Base-by-base conservation (phyloP, 1,139 yeast species). In the Saccharomyces hybrid region DNA sequence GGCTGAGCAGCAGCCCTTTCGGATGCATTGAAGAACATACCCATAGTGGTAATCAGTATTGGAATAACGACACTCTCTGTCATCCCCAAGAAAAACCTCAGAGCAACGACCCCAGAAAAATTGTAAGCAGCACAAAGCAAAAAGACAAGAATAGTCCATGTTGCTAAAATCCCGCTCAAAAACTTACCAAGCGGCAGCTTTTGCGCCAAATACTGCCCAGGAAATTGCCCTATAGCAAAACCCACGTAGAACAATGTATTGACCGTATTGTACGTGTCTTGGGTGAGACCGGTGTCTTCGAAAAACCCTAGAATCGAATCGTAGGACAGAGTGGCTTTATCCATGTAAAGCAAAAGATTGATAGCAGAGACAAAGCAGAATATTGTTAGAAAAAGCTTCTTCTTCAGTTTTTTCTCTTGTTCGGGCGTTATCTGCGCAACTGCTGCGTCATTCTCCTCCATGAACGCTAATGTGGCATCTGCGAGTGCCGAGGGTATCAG, bases 11-110 rank as follows among this genome's bases (percentile, higher is more conserved):
- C 69, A 34, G 76, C 76, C 56, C 75, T 69, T 56, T 75, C 77
- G n/a, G 67, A 60, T 24, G 73, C 66, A 6, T 77, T 76, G 53
- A 77, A 68, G 58, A 76, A 77, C 70, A 75, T 77, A n/a, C 73
- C 74, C 65, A 74, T 72, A 2, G 80, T 76, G 27, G 73, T 68
- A 49, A 71, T 72, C 49, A 74, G 57, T 16, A 72, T 59, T 6
- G 80, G 78, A 24, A 75, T 67, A 4, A 75, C 72, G 51, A 72
- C 69, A 11, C 78, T 67, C 60, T 78, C 81, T n/a, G 73, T 70
- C 56, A 76, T 64, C 1, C 81, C 81, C 28, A 78, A 66, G 62
- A 76, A 75, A 62, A 78, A 77, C 58, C 82, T 66, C 31, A 76
- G 57, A 1, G 69, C 74, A 24, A 71, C 63, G 0, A 78, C 71